Evolutionary conservation across 2,329 filamentous ascomycete genomes (phyloP), one percentile per base, ranked within the genome.

Genomic region (Tolypocladium endophyticum): DNA sequence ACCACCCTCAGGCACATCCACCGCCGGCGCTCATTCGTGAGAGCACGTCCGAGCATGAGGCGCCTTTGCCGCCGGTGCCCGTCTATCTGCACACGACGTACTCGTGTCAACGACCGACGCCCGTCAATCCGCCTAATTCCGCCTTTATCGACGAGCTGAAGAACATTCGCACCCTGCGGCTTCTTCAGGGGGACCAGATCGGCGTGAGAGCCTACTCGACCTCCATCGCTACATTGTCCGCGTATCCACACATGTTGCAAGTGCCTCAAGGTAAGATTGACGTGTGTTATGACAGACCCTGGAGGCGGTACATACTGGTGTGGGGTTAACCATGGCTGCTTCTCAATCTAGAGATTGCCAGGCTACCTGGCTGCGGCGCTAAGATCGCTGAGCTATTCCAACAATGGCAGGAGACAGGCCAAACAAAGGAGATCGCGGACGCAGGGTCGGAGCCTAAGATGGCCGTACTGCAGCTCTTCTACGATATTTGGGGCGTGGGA

Each of bases 401-500:
- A 25, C 89, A 96, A 69, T 97, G 87, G 81, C 83, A 74, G 16
- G 69, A 77, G 2, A 80, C 80, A 0, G 87, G 85, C 0, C 77
- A 73, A 20, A 76, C 96, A 6, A 70, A 78, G 41, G 89, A 90
- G 30, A 86, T 87, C 0, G 76, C 81, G 9, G 82, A 85, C 4
- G 81, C 89, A 1, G 81, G 87, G 57, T 73, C 76, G 0, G 86
- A 96, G 64, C 77, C 83, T 16, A 83, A 80, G 60, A 78, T 94
- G 60, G 78, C 79, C 25, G 79, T 86, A 0, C 74, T 97, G 4
- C 79, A 83, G 53, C 71, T 81, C 0, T 97, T 97, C 72, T 89
- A 89, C 74, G 79, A 88, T 5, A 95, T 97, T 60, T 96, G 91
- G 89, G 93, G 92, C n/a, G 91, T 97, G 0, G 93, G 89, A 0